Evolutionary conservation across 2,329 filamentous ascomycete species (phyloP).

Genomic region (Diaporthe australafricana): DNA sequence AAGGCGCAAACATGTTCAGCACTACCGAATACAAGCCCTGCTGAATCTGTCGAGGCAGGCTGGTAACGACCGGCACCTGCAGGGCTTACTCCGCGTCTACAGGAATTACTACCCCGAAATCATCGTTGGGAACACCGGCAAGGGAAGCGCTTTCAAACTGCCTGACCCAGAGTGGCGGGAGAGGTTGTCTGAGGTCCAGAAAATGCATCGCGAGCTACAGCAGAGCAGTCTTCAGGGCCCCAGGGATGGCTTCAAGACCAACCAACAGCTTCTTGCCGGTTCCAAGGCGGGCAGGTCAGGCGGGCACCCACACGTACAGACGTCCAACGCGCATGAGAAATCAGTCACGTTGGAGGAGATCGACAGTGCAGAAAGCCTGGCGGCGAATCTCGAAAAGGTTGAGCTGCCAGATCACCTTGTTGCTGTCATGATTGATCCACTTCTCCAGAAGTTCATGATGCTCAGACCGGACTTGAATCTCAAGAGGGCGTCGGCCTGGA

Average conservation of each 20-base stretch:
- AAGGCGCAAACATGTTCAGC: conserved; percentile 83
- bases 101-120: conserved; percentile 94
- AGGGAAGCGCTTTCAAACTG: conserved; percentile 72
- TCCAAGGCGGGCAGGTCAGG: conserved; percentile 61
- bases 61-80: conserved; percentile 78
- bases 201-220: conserved; percentile 61
- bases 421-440: conserved; percentile 78
- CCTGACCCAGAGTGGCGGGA: conserved; percentile 82
- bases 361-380: conserved; percentile 76
- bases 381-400: conserved; percentile 79
- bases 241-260: conserved; percentile 72
- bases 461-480: conserved; percentile 65
- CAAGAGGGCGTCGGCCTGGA: conserved; percentile 35
- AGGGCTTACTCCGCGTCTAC: conserved; percentile 82
- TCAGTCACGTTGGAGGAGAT: conserved; percentile 82
- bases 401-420: conserved; percentile 86
- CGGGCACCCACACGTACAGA: conserved; percentile 77
- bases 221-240: conserved; percentile 53
- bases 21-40: conserved; percentile 83
- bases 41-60: conserved; percentile 66
- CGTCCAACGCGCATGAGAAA: conserved; percentile 74
- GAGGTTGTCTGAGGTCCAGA: conserved; percentile 76
- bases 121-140: conserved; percentile 77
- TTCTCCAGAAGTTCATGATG: conserved; percentile 83
- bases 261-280: conserved; percentile 59